Conservation (phyloP, 2,329 filamentous ascomycete species). For the Chaetomiaceae sp. region DNA sequence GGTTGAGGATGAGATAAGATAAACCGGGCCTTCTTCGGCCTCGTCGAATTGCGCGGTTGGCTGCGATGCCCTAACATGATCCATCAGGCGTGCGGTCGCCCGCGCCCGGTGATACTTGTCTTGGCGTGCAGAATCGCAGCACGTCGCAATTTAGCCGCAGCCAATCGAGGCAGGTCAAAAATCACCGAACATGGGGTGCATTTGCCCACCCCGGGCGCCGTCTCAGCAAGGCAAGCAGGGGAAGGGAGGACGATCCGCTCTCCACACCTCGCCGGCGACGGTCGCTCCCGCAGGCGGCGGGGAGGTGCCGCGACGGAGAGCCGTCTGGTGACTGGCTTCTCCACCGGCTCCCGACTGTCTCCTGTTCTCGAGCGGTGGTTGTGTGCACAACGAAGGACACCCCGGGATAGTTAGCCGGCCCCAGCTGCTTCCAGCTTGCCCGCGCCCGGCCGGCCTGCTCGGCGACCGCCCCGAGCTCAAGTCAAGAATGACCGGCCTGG, state of each 20-base stretch:
- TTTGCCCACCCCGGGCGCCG: background rate
- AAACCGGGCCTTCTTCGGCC: conserved; percentile 16
- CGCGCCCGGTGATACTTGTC: conserved; percentile 6
- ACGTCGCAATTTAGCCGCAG: conserved; percentile 34
- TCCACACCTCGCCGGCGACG: background rate
- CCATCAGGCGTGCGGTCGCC: conserved; percentile 5
- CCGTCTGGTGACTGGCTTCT: background rate
- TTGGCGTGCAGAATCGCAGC: conserved; percentile 22
- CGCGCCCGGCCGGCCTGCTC: background rate
- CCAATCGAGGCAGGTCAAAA: conserved; percentile 27
- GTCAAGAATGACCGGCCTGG: background rate
- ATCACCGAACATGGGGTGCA: conserved; percentile 23
- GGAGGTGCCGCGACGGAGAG: no score
- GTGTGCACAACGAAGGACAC: no score
- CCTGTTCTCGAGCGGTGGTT: no score
- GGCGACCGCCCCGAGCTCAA: background rate
- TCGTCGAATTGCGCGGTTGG: background rate
- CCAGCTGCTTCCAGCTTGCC: no score
- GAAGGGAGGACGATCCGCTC: conserved; percentile 2
- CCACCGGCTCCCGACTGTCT: no score
- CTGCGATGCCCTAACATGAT: conserved; percentile 5
- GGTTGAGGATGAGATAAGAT: background rate
- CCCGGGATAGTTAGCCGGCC: no score
- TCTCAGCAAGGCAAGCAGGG: no score
- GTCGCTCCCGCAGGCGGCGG: background rate